Base-by-base conservation (phyloP, 495 filamentous ascomycete genomes). In the Echria macrotheca region DNA sequence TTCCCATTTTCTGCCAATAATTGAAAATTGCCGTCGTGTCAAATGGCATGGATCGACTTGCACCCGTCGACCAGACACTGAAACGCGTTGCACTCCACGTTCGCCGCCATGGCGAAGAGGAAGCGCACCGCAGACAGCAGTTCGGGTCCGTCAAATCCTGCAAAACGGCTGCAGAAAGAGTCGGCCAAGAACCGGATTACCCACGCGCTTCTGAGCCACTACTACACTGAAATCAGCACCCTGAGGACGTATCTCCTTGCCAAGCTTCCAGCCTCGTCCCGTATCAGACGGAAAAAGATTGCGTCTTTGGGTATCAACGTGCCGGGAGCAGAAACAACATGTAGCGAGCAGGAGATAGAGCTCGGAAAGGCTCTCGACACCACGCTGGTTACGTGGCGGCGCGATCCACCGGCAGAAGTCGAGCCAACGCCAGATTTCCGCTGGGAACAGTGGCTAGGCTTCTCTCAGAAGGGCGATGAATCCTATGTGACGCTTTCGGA, bases 151-250 rank as follows among this genome's bases (percentile, higher is more conserved):
- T n/a, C n/a, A n/a, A n/a, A n/a, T n/a, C n/a, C n/a, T n/a, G 28
- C 28, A 31, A 31, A 31, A 31, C n/a, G 28, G 28, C 28, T 6
- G 12, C 28, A 31, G 28, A 12, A 31, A 6, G 12, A 31, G 28
- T n/a, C 39, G 18, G 19, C 6, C 38, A 22, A 24, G 24, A 32
- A 44, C 37, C 23, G 23, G 11, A 57, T 73, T 44, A 67, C 74
- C 21, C 84, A 89, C 66, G 80, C 82, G 15, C 75, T 95, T 22
- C 75, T 97, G 42, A 78, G 73, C 37, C 74, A 80, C 51, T 94
- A 87, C 70, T 96, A 95, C 67, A 66, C 73, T 3, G 60, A 76
- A 24, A 75, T 89, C 11, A 61, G 80, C 26, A 82, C 84, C 0
- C 67, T 97, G 41, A 81, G 89, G 33, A 72, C 85, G 26, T 91